These are phyloP conservation scores for Syzygium oleosum DNA, from an alignment of 345 rosid species.

Conservation along the genomic window DNA sequence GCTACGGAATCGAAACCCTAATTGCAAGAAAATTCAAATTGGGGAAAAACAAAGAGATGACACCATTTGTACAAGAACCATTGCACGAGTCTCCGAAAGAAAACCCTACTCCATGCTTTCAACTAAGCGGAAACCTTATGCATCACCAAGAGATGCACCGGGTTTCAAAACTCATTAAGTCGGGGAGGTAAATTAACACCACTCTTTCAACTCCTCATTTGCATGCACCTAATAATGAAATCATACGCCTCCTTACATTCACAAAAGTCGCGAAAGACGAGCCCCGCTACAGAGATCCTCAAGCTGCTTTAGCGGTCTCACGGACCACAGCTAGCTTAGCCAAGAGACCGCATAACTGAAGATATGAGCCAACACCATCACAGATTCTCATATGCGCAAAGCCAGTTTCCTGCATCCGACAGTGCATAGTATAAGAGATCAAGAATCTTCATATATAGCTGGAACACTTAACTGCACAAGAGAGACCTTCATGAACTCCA, in stretches of 20 bases:
- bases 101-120: not conserved
- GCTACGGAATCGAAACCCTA: not conserved
- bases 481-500: slow-evolving; percentile 92
- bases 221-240: not conserved
- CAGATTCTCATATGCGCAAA: slow-evolving; percentile 97
- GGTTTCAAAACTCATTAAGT: not conserved
- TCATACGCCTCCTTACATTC: not conserved
- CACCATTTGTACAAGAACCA: not conserved
- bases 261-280: not conserved
- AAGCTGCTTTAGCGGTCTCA: slow-evolving; percentile 72
- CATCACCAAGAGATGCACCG: not conserved
- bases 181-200: not conserved
- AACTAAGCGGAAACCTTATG: not conserved
- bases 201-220: not conserved
- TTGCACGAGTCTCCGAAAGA: not conserved
- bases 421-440: not conserved
- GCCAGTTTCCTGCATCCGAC: slow-evolving; percentile 69
- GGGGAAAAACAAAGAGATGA: not conserved
- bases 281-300: not conserved
- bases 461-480: not conserved
- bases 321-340: slow-evolving; percentile 75
- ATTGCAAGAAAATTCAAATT: not conserved
- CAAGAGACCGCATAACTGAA: slow-evolving; percentile 88
- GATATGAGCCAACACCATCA: slow-evolving; percentile 96
- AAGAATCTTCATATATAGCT: not conserved